These are phyloP conservation scores for Rhizopogon vulgaris DNA, from an alignment of 768 basidiomycete species.

Conservation along the genomic window DNA sequence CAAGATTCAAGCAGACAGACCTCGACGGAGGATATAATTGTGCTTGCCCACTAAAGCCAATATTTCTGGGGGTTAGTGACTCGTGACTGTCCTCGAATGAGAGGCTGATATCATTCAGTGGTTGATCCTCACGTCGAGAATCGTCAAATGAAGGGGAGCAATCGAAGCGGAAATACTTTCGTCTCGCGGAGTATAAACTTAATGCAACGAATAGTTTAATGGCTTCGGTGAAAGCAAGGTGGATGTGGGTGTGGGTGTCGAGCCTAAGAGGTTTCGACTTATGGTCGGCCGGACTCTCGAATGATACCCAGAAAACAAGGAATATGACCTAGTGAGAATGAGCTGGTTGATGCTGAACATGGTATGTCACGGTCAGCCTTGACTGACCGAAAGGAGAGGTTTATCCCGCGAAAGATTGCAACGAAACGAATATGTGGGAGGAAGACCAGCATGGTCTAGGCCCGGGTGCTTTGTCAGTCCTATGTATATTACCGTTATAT, in stretches of 20 bases:
- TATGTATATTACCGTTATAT: too few species aligned
- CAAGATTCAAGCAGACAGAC: constrained; percentile 1
- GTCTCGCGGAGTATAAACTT: constrained; percentile 8
- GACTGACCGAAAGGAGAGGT: neutral
- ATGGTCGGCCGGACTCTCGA: neutral
- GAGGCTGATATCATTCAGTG: constrained; percentile 3
- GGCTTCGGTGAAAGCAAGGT: constrained; percentile 15
- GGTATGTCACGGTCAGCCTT: neutral
- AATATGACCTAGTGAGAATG: neutral
- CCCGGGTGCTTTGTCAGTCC: neutral
- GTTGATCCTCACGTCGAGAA: neutral
- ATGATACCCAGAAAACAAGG: neutral
- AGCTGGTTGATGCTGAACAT: neutral
- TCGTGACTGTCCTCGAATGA: constrained; percentile 6
- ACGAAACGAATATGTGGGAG: neutral
- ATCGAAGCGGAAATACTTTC: constrained; percentile 1
- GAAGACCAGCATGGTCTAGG: neutral
- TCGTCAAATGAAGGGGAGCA: neutral
- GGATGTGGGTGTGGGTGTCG: constrained; percentile 4
- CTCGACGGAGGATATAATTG: constrained; percentile 4
- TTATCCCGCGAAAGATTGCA: neutral
- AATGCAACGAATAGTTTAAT: constrained; percentile 14
- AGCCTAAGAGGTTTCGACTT: constrained; percentile 1
- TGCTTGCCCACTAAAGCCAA: neutral
- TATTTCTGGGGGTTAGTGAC: neutral